Percentiles rank a stretch among this genome's conserved stretches.
These are phyloP conservation scores for Hemileccinum impolitum DNA, from an alignment of 768 basidiomycete genomes.

Conservation along the genomic window DNA sequence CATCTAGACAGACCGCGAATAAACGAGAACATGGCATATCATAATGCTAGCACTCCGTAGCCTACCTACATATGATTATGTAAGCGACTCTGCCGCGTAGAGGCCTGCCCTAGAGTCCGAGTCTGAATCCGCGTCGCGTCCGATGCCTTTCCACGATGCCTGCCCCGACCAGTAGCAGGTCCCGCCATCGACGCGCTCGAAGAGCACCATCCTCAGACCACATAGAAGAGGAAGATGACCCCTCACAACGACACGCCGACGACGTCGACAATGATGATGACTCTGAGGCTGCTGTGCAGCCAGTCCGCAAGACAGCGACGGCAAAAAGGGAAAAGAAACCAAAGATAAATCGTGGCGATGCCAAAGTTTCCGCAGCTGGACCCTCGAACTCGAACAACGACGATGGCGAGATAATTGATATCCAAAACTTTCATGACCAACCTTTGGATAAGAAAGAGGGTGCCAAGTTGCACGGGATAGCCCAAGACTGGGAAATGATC, in stretches of 20 bases:
- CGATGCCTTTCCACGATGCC: conserved; percentile 25
- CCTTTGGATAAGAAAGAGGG: conserved; percentile 56
- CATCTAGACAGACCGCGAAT: conserved; percentile 25
- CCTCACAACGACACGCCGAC: conserved; percentile 37
- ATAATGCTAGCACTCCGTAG: not conserved
- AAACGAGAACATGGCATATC: conserved; percentile 24
- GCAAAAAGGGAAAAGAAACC: conserved; percentile 33
- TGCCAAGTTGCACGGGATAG: conserved; percentile 51
- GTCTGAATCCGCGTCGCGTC: conserved; percentile 22
- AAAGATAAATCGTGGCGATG: conserved; percentile 24
- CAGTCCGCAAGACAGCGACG: conserved; percentile 27
- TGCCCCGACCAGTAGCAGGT: conserved; percentile 23
- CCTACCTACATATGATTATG: conserved; percentile 1
- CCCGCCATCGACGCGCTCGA: conserved; percentile 40
- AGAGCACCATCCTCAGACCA: conserved; percentile 51
- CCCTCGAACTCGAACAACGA: conserved; percentile 13
- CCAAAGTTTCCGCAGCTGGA: conserved; percentile 18
- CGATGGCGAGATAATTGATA: conserved; percentile 51
- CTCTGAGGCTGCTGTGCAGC: conserved; percentile 41
- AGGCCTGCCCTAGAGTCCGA: conserved; percentile 29
- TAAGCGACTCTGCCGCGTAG: conserved; percentile 21
- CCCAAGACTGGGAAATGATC: conserved; percentile 61
- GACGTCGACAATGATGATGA: conserved; percentile 37
- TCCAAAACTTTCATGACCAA: conserved; percentile 60
- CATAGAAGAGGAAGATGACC: conserved; percentile 55